phyloP scores from a whole-genome alignment of 2,329 filamentous ascomycete species.

The Exophiala lecanii-corni region DNA sequence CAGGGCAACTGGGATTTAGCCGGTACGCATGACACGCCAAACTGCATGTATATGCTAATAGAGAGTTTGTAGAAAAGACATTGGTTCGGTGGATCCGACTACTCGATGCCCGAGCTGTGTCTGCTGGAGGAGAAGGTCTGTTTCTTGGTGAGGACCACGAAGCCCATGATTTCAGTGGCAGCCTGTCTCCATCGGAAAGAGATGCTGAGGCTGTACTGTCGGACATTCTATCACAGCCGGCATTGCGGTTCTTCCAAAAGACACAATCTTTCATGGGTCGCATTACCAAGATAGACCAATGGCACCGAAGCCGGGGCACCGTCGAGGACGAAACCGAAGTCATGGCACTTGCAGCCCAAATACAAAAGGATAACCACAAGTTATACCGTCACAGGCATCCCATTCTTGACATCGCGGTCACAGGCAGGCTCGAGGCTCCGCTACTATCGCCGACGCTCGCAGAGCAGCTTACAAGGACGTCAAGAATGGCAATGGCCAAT shows the following conservation, averaged over 20 bases:
- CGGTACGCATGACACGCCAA: background rate
- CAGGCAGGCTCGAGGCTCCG: constrained; percentile 46
- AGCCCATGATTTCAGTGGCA: background rate
- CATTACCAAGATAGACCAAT: constrained; percentile 54
- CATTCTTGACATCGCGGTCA: constrained; percentile 54
- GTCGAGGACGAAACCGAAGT: constrained; percentile 57
- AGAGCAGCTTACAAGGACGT: constrained; percentile 49
- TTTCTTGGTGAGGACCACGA: constrained; percentile 50
- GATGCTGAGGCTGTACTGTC: constrained; percentile 49
- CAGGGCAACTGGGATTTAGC: constrained; percentile 25
- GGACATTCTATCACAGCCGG: constrained; percentile 52
- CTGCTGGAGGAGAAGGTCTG: constrained; percentile 52
- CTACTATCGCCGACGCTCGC: constrained; percentile 49
- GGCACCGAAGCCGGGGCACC: constrained; percentile 52
- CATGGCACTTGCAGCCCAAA: constrained; percentile 51
- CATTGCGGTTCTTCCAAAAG: constrained; percentile 55
- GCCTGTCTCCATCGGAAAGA: constrained; percentile 17
- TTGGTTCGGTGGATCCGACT: constrained; percentile 53
- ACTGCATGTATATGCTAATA: background rate
- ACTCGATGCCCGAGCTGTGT: constrained; percentile 52
- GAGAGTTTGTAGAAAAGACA: constrained; percentile 38
- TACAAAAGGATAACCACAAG: constrained; percentile 47
- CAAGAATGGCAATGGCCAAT: constrained; percentile 53
- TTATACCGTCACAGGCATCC: constrained; percentile 50
- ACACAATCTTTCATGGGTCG: constrained; percentile 55